Base-by-base conservation (phyloP, 2,329 filamentous ascomycete species). In the Stylonectria norvegica region DNA sequence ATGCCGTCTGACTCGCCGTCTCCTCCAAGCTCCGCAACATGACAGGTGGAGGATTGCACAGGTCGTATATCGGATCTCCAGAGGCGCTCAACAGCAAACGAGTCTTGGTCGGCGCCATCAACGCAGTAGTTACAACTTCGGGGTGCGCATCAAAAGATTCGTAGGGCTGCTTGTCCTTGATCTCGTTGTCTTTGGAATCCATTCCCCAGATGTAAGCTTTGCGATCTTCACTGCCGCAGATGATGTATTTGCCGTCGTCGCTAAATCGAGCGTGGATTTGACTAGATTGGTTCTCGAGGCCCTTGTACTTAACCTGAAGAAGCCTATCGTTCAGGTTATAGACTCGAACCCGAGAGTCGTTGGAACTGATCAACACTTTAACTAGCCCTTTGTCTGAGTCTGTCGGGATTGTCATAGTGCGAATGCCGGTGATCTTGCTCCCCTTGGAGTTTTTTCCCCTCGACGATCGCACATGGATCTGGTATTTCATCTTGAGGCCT, bases 351-450 rank as follows among this genome's bases (percentile, higher is more conserved):
- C 93, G 81, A 1, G 91, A 96, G 61, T 98, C 93, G 55, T 97
- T 98, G 52, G 90, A 96, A 2, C 89, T 95, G 42, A 98, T 82
- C 5, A 98, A 71, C 3, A 98, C 71, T 57, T 94, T 95, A 36
- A 88, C 76, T 38, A 90, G 85, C 1, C 79, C 79, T 23, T 76
- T 76, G 10, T 65, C 62, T 6, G 61, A 35, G 6, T 51, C 61
- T 3, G 51, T 32, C 2, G 81, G 80, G 34, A 80, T 71, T 12
- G 69, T 65, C 49, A 84, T 81, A 0, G 89, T 85, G 57, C 91
- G 83, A 38, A 98, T 95, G 5, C 89, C 90, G 0, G 93, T 97
- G 53, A 98, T 95, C 62, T 98, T 98, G 69, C 89, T 95, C 5
- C 91, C 91, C 62, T 95, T 96, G 4, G 90, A 86, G 58, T 96